Evolutionary conservation across 2,329 filamentous ascomycete species (phyloP).

Genomic region (Cytospora chrysosperma): DNA sequence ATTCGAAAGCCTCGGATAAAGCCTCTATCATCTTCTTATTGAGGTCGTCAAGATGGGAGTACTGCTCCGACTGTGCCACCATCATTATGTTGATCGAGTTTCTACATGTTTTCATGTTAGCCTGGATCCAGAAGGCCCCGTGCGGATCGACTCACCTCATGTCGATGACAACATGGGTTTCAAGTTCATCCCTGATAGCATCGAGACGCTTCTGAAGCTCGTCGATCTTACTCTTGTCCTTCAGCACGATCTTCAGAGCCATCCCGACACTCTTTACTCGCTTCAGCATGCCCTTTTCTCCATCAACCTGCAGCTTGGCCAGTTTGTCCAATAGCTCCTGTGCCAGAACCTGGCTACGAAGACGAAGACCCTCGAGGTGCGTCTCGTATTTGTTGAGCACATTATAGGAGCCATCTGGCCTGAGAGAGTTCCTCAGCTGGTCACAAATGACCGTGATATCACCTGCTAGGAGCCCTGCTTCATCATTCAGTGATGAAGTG

Average conservation of each 20-base stretch:
- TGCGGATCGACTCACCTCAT: neutral
- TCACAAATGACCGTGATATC: neutral
- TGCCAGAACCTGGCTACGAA: neutral
- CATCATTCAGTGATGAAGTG: neutral
- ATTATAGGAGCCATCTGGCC: neutral
- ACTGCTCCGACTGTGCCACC: neutral
- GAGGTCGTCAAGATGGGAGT: neutral
- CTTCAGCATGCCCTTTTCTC: neutral
- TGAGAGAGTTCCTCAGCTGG: neutral
- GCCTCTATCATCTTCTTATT: neutral
- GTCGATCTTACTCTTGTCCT: neutral
- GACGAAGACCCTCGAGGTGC: neutral
- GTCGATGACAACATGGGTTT: neutral
- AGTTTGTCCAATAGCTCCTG: neutral
- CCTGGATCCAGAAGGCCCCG: neutral
- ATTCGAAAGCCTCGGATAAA: neutral
- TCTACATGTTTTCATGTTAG: neutral
- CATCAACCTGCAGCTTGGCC: neutral
- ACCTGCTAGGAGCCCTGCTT: neutral
- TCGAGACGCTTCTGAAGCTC: neutral
- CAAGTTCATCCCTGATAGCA: neutral
- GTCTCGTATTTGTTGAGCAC: neutral
- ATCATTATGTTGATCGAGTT: neutral
- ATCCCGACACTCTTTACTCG: neutral
- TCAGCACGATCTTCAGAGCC: neutral